Conservation (phyloP, 768 basidiomycete genomes). For the Macrolepiota fuliginosa region DNA sequence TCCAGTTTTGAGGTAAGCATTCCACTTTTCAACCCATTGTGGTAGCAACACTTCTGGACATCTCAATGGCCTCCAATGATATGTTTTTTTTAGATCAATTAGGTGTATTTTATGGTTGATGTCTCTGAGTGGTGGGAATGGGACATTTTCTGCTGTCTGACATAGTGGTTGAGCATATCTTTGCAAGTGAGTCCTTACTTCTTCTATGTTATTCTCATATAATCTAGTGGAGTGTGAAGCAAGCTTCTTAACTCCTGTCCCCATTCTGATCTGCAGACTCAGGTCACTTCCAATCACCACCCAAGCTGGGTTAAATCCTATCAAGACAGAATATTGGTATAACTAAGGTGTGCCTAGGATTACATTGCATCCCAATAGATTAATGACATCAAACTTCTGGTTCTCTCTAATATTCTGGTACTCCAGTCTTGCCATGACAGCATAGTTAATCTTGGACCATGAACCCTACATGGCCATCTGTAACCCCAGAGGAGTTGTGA, state of each 20-base stretch:
- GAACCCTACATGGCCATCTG: constrained; percentile 43
- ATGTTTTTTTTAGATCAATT: constrained; percentile 29
- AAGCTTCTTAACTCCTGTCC: constrained; percentile 12
- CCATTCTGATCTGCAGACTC: constrained; percentile 16
- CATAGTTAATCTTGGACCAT: constrained; percentile 30
- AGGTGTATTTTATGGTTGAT: constrained; percentile 40
- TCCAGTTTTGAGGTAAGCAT: constrained; percentile 25
- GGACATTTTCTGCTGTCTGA: constrained; percentile 19
- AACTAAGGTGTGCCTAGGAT: constrained; percentile 40
- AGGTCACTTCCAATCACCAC: constrained; percentile 24
- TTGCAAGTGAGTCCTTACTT: constrained; percentile 17
- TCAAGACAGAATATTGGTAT: constrained; percentile 25
- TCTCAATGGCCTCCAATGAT: constrained; percentile 29
- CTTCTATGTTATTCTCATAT: constrained; percentile 14
- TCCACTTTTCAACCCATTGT: constrained; percentile 28
- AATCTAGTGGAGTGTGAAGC: constrained; percentile 16
- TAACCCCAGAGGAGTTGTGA: constrained; percentile 30
- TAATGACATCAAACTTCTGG: constrained; percentile 34
- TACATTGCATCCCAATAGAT: constrained; percentile 37
- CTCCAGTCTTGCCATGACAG: constrained; percentile 13
- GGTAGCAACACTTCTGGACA: constrained; percentile 35
- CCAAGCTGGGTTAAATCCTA: constrained; percentile 26
- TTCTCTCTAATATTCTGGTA: constrained; percentile 33
- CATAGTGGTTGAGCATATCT: constrained; percentile 23
- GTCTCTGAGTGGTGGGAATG: constrained; percentile 18